Base-by-base conservation (phyloP, 768 basidiomycete species). In the Favolaschia claudopus region DNA sequence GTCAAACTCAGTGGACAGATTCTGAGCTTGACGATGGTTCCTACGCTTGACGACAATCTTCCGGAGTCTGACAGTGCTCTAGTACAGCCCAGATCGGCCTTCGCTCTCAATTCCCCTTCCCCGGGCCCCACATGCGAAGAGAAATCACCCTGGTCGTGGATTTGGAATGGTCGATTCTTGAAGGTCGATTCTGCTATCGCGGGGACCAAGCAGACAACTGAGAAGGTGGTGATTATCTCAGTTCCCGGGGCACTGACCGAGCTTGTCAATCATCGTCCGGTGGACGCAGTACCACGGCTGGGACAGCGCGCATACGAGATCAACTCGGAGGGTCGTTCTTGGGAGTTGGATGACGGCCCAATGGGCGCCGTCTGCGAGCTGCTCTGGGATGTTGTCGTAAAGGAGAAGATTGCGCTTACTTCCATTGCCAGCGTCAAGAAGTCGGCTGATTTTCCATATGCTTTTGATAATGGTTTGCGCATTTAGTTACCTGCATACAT, bases 1-100 rank as follows among this genome's bases (percentile, higher is more conserved):
- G 50, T 60, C 52, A 54, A 55, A 24, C 20, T 60, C 15, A 49
- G 24, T 20, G 52, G 59, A 2, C 59, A 60, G 44, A 29, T 60
- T 19, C 22, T 48, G 7, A 47, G 25, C 34, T 29, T 60, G 51
- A 25, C 37, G 15, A 13, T 54, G 32, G 29, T 48, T 8, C 51
- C 51, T 1, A 51, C 47, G 28, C 24, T 49, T 5, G 5, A 34
- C 29, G 57, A 51, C 20, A 9, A 20, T 4, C 27, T 39, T n/a
- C 27, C 49, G 4, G 37, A 50, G 49, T 38, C 47, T 3, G 40
- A 50, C 1, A 5, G 36, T 3, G 17, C 20, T 6, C 15, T 2
- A 29, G n/a, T 44, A 7, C 8, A 20, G n/a, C 24, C 45, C 4
- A 17, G 15, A 17, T 7, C 43, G 4, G 24, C 27, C 33, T 19